Evolutionary conservation across 768 basidiomycete genomes (phyloP).

Genomic region (Pisolithus orientalis): DNA sequence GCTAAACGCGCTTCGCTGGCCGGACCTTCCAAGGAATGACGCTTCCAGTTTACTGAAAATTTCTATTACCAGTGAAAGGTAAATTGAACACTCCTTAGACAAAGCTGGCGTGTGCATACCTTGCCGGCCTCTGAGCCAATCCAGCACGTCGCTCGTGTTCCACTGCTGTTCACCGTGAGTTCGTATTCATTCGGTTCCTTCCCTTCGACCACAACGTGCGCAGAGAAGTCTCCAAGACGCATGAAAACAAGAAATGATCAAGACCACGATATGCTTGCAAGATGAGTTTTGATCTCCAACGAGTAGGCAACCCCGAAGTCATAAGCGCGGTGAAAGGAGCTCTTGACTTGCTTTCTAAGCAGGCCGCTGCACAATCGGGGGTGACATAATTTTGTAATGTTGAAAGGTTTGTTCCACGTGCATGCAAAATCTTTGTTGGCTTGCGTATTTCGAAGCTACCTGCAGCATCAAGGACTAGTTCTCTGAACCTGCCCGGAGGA

Average conservation of each 20-base stretch:
- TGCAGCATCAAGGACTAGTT: no score
- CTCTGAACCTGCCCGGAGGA: no score
- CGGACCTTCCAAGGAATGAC: neutral
- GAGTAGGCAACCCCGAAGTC: no score
- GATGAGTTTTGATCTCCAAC: no score
- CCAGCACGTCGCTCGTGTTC: slow-evolving; percentile 15
- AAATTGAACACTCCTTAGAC: neutral
- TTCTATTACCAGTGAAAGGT: neutral
- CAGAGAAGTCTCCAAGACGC: slow-evolving; percentile 12
- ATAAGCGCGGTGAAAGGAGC: no score
- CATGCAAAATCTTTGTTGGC: no score
- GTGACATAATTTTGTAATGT: no score
- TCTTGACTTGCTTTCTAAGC: no score
- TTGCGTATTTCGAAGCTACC: no score
- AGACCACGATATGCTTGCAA: no score
- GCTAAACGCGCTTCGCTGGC: neutral
- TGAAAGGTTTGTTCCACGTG: no score
- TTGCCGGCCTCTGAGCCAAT: slow-evolving; percentile 19
- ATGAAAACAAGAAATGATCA: neutral
- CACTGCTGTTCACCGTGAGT: neutral
- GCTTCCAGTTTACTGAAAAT: slow-evolving; percentile 10
- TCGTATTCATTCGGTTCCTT: slow-evolving; percentile 11
- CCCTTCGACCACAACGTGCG: slow-evolving; percentile 9
- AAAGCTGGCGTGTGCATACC: neutral
- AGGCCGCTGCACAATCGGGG: no score